Percentiles rank a stretch among this genome's conserved stretches.
Evolutionary conservation across 148 eudicot genomes (phyloP).

Genomic region (Fallopia convolvulus): DNA sequence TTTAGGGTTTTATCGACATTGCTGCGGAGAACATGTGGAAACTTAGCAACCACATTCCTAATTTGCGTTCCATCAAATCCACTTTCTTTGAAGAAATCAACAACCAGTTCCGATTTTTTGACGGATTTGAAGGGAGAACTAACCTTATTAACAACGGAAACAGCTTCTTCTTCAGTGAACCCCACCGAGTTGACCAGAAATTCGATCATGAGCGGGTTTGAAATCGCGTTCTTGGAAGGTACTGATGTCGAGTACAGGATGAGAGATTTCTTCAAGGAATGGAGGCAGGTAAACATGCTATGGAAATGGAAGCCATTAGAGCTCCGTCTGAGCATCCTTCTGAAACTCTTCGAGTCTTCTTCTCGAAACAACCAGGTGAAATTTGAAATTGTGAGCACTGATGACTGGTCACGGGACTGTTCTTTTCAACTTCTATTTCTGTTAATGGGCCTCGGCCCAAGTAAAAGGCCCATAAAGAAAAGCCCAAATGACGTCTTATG

Average conservation of each 20-base stretch:
- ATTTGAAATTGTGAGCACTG: neutral
- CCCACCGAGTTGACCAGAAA: constrained; percentile 25
- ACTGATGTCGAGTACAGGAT: neutral
- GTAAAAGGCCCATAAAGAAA: neutral
- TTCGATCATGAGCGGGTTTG: neutral
- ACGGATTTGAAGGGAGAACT: neutral
- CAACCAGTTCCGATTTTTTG: constrained; percentile 15
- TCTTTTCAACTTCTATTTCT: neutral
- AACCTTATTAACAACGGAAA: constrained; percentile 15
- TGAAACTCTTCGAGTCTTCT: too few species aligned
- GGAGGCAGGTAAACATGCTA: neutral
- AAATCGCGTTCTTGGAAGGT: neutral
- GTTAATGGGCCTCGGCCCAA: neutral
- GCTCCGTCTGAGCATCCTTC: too few species aligned
- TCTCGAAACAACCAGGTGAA: neutral
- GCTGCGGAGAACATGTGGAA: constrained; percentile 7
- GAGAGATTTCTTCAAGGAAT: neutral
- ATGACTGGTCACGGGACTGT: too few species aligned
- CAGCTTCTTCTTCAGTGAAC: constrained; percentile 21
- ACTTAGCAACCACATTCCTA: neutral
- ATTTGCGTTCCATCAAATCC: constrained; percentile 23
- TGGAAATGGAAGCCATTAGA: neutral
- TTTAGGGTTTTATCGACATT: constrained; percentile 23
- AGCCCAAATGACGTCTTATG: neutral
- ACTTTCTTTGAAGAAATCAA: constrained; percentile 9